A percentile compares a stretch with the other conserved stretches of the same genome.
Conservation (phyloP, 2,329 filamentous ascomycete species). For the Escovopsis sp. region DNA sequence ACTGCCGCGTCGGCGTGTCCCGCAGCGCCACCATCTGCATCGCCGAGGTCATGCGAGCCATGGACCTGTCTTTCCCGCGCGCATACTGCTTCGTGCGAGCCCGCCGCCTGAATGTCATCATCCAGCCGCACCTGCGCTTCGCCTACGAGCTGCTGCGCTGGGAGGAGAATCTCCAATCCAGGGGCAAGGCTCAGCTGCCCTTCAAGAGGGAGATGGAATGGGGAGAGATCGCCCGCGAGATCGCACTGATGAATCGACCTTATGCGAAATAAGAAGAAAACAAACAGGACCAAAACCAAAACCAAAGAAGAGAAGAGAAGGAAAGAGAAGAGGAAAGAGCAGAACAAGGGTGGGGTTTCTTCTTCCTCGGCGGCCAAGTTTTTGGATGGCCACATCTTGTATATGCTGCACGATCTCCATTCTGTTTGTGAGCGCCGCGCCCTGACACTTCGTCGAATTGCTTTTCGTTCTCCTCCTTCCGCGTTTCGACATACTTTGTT, state of each 20-base stretch:
- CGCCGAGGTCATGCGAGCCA: conserved; percentile 85
- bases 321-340: too few relatives aligned
- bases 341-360: too few relatives aligned
- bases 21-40: conserved; percentile 96
- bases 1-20: conserved; percentile 92
- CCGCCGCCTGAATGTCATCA: conserved; percentile 87
- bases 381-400: too few relatives aligned
- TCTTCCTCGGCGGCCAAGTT: too few relatives aligned
- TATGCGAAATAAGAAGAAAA: conserved; percentile 49
- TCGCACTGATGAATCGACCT: conserved; percentile 89
- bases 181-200: conserved; percentile 27
- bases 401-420: too few relatives aligned
- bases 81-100: conserved; percentile 96
- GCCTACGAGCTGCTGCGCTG: conserved; percentile 91
- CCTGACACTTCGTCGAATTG: too few relatives aligned
- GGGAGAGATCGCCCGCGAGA: conserved; percentile 74
- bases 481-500: too few relatives aligned
- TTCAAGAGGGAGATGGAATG: conserved; percentile 76
- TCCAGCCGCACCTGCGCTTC: conserved; percentile 90
- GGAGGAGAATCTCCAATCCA: conserved; percentile 62
- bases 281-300: too few relatives aligned
- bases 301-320: too few relatives aligned
- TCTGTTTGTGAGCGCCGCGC: too few relatives aligned
- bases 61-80: conserved; percentile 69
- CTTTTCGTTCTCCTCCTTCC: too few relatives aligned